Evolutionary conservation across 148 eudicot genomes (phyloP).

Genomic region (Polygonum aviculare): DNA sequence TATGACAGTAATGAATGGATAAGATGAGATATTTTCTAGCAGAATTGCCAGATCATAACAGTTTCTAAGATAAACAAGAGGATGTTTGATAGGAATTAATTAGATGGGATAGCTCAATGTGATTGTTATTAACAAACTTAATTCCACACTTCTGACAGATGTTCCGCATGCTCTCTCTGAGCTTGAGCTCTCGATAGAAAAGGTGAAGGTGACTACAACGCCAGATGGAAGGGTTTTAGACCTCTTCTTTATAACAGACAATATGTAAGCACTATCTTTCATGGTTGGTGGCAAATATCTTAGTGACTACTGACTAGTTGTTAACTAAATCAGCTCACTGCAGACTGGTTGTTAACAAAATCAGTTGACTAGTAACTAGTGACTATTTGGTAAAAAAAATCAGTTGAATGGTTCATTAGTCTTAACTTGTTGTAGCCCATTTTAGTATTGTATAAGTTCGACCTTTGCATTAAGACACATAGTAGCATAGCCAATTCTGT

Average conservation of each 20-base stretch:
- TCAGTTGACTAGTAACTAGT: background rate
- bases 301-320: background rate
- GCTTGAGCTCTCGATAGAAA: slow-evolving; percentile 63
- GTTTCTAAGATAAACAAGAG: background rate
- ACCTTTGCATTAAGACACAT: background rate
- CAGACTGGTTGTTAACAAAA: too few relatives aligned
- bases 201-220: slow-evolving; percentile 76
- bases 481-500: background rate
- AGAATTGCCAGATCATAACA: too few relatives aligned
- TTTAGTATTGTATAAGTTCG: background rate
- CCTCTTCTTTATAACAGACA: slow-evolving; percentile 70
- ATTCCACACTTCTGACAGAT: slow-evolving; percentile 26
- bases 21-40: too few relatives aligned
- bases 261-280: slow-evolving; percentile 38
- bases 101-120: background rate
- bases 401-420: background rate
- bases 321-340: background rate
- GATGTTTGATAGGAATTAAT: background rate
- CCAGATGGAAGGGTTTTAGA: slow-evolving; percentile 74
- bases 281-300: background rate
- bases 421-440: background rate
- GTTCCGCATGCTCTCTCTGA: slow-evolving; percentile 62
- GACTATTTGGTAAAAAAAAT: background rate
- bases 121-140: background rate
- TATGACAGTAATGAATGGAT: too few relatives aligned